Base-by-base conservation (phyloP, 2,329 filamentous ascomycete species). In the Aureobasidium lini region DNA sequence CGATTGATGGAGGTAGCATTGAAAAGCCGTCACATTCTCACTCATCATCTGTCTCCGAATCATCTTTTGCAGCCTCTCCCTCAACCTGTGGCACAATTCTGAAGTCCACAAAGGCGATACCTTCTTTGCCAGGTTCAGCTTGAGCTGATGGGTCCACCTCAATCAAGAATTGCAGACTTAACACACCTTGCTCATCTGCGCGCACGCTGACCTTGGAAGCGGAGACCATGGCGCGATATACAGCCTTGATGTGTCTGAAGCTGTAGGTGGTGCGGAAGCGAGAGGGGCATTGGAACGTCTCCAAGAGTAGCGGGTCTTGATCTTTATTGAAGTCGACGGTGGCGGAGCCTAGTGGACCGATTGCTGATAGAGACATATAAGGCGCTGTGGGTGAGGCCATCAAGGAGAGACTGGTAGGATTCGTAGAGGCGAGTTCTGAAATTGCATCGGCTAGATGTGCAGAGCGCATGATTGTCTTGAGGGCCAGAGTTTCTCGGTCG, bases 151-250 rank as follows among this genome's bases (percentile, higher is more conserved):
- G 64, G 62, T 94, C 90, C 43, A 92, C 80, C 70, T 96, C 90
- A 15, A 99, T 87, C 88, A 99, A 94, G 68, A 97, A 96, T 70
- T 99, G 94, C 71, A 97, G 76, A 73, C 90, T 96, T 64, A 99
- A 73, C 32, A 99, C 93, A 0, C 94, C 93, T 70, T 96, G 90
- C 1, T 83, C 80, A 72, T 99, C 94, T 0, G 90, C 87, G 15
- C 94, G 81, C 62, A 99, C 81, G 70, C 91, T 96, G 60, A 97
- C 92, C 74, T 97, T 99, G 68, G 83, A 92, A 4, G 92, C 90
- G 39, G 91, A 84, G 47, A 87, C 85, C 93, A 99, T 97, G n/a
- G 94, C 93, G 64, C 93, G 86, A 47, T 85, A 85, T 0, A 93
- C 92, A 64, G 88, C 88, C 71, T 89, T 91, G 69, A 99, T 80